Evolutionary conservation across 192 early-diverging fungal genomes (phyloP).

Genomic region (Entomortierella parvispora): DNA sequence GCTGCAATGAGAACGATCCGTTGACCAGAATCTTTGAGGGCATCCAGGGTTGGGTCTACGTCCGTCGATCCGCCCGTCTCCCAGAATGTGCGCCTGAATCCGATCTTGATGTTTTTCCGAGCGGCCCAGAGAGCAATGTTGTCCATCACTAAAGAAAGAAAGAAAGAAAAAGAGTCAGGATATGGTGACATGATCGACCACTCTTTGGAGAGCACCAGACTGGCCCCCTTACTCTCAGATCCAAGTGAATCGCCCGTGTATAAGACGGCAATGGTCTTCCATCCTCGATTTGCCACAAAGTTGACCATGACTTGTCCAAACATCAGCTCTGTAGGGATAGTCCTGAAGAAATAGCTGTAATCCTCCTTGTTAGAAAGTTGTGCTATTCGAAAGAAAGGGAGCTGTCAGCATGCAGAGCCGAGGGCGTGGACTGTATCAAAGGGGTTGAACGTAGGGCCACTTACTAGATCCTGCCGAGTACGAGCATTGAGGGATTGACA

Average conservation of each 20-base stretch:
- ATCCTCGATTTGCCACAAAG: slow-evolving; percentile 58
- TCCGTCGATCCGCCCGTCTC: slow-evolving; percentile 34
- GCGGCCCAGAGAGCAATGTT: slow-evolving; percentile 34
- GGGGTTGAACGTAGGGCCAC: background rate
- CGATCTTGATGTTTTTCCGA: slow-evolving; percentile 42
- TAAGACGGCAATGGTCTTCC: slow-evolving; percentile 56
- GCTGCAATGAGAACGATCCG: slow-evolving; percentile 58
- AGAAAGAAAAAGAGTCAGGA: background rate
- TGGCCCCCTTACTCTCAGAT: slow-evolving; percentile 51
- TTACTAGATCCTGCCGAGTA: slow-evolving; percentile 62
- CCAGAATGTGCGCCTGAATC: slow-evolving; percentile 50
- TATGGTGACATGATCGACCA: background rate
- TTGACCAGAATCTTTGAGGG: slow-evolving; percentile 46
- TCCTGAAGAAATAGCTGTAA: slow-evolving; percentile 62
- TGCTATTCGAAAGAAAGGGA: slow-evolving; percentile 29
- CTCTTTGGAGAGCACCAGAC: background rate
- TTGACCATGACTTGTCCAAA: slow-evolving; percentile 57
- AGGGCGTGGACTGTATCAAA: background rate
- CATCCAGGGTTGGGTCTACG: slow-evolving; percentile 23
- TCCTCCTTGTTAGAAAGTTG: slow-evolving; percentile 59
- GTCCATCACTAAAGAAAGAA: slow-evolving; percentile 52
- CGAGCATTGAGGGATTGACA: slow-evolving; percentile 63
- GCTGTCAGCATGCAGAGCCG: background rate
- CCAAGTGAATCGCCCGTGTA: slow-evolving; percentile 60
- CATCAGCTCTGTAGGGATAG: slow-evolving; percentile 62